Evolutionary conservation across 495 filamentous ascomycete species (phyloP).

Genomic region (Staphylotrichum longicolle): DNA sequence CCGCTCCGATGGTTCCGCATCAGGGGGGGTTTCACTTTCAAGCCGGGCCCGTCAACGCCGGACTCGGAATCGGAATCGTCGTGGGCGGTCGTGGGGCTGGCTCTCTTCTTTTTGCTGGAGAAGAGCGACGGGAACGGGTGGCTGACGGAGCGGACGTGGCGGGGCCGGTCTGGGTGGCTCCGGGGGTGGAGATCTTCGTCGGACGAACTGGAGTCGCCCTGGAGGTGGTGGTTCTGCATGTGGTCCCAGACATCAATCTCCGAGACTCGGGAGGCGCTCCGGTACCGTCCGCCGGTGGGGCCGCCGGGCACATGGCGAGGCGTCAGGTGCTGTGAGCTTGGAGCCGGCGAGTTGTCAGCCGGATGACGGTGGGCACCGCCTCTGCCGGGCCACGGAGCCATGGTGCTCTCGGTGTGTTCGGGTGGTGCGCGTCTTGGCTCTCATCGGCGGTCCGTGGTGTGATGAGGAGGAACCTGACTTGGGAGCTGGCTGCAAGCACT

Average conservation of each 20-base stretch:
- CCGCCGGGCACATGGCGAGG: slow-evolving; percentile 17
- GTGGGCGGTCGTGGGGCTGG: slow-evolving; percentile 19
- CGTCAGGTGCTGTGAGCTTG: slow-evolving; percentile 11
- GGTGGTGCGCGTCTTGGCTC: not conserved
- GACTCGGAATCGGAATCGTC: slow-evolving; percentile 34
- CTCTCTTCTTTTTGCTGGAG: slow-evolving; percentile 54
- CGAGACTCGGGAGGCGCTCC: slow-evolving; percentile 20
- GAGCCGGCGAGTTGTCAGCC: slow-evolving; percentile 3
- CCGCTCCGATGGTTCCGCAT: slow-evolving; percentile 31
- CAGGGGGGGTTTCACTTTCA: slow-evolving; percentile 18
- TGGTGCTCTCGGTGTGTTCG: slow-evolving; percentile 12
- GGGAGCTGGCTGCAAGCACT: too few species aligned
- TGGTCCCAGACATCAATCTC: slow-evolving; percentile 29
- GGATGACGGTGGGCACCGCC: slow-evolving; percentile 26
- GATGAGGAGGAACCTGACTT: too few species aligned
- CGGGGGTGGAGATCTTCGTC: slow-evolving; percentile 41
- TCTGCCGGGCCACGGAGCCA: slow-evolving; percentile 32
- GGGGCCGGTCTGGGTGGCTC: slow-evolving; percentile 26
- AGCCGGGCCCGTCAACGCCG: slow-evolving; percentile 24
- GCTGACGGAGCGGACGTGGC: slow-evolving; percentile 70
- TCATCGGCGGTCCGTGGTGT: not conserved
- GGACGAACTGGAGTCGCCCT: slow-evolving; percentile 44
- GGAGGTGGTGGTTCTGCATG: slow-evolving; percentile 23
- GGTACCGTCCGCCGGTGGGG: slow-evolving; percentile 25
- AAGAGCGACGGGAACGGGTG: slow-evolving; percentile 70